These are phyloP conservation scores for Alternaria conjuncta DNA, from an alignment of 2,329 filamentous ascomycete species.

Conservation along the genomic window DNA sequence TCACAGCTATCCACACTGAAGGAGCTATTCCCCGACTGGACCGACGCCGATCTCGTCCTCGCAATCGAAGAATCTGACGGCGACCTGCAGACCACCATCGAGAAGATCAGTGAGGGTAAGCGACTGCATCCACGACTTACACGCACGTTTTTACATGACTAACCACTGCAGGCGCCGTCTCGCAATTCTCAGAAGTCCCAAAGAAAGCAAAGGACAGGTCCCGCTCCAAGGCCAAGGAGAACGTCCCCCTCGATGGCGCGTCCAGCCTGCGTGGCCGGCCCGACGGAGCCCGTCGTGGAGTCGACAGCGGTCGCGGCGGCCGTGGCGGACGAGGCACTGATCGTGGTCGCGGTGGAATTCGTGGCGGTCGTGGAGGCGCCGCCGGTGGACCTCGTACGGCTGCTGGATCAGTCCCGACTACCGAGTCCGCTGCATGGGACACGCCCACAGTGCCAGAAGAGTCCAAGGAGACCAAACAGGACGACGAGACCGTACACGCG, in stretches of 20 bases:
- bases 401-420: slow-evolving; percentile 70
- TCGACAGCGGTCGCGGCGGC: slow-evolving; percentile 49
- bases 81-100: slow-evolving; percentile 73
- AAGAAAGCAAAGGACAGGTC: slow-evolving; percentile 76
- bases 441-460: slow-evolving; percentile 46
- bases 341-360: slow-evolving; percentile 56
- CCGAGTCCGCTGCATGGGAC: slow-evolving; percentile 71
- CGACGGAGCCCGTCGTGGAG: slow-evolving; percentile 35
- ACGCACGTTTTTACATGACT: slow-evolving; percentile 8
- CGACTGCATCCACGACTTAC: slow-evolving; percentile 2
- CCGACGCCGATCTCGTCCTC: slow-evolving; percentile 91
- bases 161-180: slow-evolving; percentile 68
- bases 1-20: slow-evolving; percentile 80
- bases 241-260: slow-evolving; percentile 59
- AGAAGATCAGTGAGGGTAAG: slow-evolving; percentile 80
- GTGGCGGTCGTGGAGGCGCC: slow-evolving; percentile 68
- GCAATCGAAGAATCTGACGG: slow-evolving; percentile 88
- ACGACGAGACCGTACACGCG: slow-evolving; percentile 25
- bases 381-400: slow-evolving; percentile 66
- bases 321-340: slow-evolving; percentile 65
- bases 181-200: slow-evolving; percentile 80
- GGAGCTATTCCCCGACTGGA: slow-evolving; percentile 95
- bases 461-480: slow-evolving; percentile 29
- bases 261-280: slow-evolving; percentile 32
- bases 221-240: slow-evolving; percentile 74